Evolutionary conservation across 169 alveolate species (phyloP).

Genomic region (Cryptosporidium bovis): DNA sequence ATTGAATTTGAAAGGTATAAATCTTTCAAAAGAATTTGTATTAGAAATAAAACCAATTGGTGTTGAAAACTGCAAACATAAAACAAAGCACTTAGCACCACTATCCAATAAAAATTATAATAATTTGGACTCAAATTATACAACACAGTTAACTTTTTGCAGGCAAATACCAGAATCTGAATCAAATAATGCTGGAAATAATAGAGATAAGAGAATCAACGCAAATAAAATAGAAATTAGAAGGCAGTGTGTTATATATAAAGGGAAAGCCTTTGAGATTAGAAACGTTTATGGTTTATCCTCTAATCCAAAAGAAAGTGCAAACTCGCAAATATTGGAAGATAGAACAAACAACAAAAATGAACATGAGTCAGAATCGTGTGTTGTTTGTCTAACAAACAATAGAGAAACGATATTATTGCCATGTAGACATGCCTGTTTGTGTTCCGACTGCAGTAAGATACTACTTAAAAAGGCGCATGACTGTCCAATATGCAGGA

Average conservation of each 20-base stretch:
- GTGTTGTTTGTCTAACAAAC: slow-evolving; percentile 59
- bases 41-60: slow-evolving; percentile 26
- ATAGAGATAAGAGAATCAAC: too few species aligned
- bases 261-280: slow-evolving; percentile 56
- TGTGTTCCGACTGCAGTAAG: slow-evolving; percentile 47
- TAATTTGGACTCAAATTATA: not conserved
- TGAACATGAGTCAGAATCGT: slow-evolving; percentile 30
- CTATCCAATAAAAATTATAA: too few species aligned
- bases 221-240: slow-evolving; percentile 5
- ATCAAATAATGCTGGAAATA: not conserved
- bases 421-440: slow-evolving; percentile 71
- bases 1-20: not conserved
- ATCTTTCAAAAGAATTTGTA: slow-evolving; percentile 12
- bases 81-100: not conserved
- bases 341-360: not conserved
- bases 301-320: not conserved
- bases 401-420: slow-evolving; percentile 36
- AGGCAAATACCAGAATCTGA: not conserved
- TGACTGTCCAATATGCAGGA: slow-evolving; percentile 59
- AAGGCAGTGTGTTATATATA: slow-evolving; percentile 65
- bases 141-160: slow-evolving; percentile 52
- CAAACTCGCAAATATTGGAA: not conserved
- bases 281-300: slow-evolving; percentile 51
- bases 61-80: not conserved
- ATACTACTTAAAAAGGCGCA: slow-evolving; percentile 14